Percentiles rank a stretch among this genome's conserved stretches.
Conservation (phyloP, 139 green algal species). For the Microglena sp. region DNA sequence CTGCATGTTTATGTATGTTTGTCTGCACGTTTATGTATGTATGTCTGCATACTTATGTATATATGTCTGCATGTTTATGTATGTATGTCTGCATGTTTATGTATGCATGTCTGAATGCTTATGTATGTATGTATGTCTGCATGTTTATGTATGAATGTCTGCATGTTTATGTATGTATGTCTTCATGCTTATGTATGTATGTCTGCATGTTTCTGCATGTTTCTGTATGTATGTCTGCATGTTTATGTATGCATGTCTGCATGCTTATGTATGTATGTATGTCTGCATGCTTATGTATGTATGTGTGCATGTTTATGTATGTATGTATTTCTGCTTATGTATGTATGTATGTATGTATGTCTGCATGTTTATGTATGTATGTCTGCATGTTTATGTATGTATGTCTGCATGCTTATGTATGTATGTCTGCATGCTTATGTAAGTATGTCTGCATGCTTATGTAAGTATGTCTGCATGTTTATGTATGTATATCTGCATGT, state of each 20-base stretch:
- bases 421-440: background rate
- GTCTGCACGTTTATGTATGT: too few species aligned
- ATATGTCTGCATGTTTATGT: too few species aligned
- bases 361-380: background rate
- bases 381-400: background rate
- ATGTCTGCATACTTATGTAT: too few species aligned
- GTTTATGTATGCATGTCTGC: background rate
- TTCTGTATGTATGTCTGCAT: background rate
- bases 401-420: background rate
- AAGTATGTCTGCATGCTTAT: background rate
- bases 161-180: background rate
- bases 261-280: background rate
- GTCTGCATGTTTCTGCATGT: background rate
- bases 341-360: background rate
- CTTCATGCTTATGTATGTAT: too few species aligned
- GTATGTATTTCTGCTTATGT: background rate
- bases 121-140: too few species aligned
- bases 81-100: too few species aligned
- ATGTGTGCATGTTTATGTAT: background rate
- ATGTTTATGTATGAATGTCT: background rate
- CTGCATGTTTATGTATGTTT: too few species aligned
- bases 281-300: background rate
- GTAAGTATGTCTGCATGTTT: background rate
- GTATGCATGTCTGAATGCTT: too few species aligned
- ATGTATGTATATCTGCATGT: background rate